Evolutionary conservation across 331 rosid genomes (phyloP).

Genomic region (Rhamnella rubrinervis): DNA sequence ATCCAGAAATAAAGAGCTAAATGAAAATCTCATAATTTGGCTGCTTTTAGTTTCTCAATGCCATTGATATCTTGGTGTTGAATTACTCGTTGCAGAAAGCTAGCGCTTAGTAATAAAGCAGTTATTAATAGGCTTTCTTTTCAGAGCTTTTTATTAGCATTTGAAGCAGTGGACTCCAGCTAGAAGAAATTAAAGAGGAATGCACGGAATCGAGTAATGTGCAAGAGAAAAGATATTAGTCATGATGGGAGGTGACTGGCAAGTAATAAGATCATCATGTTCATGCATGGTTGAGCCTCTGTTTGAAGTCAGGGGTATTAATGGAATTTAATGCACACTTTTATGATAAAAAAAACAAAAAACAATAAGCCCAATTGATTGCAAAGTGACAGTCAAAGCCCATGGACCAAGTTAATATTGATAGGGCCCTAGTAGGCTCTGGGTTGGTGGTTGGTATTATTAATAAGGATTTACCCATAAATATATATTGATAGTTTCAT

Average conservation of each 20-base stretch:
- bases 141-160: no score
- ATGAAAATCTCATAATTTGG: no score
- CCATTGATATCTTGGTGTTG: no score
- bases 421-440: background rate
- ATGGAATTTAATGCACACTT: constrained; percentile 9
- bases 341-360: background rate
- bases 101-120: no score
- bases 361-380: constrained; percentile 22
- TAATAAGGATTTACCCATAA: background rate
- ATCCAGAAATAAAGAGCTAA: no score
- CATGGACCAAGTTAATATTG: constrained; percentile 11
- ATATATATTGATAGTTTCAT: background rate
- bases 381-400: constrained; percentile 11
- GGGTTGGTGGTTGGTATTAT: constrained; percentile 17
- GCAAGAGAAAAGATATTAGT: no score
- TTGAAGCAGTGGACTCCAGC: background rate
- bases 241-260: no score
- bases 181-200: background rate
- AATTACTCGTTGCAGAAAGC: no score
- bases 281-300: constrained; percentile 7
- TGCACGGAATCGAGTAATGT: constrained; percentile 5
- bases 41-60: no score
- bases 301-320: constrained; percentile 11
- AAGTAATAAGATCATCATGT: no score
- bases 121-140: no score